Evolutionary conservation across 2,329 filamentous ascomycete genomes (phyloP).

Genomic region (Aspergillus vadensis): DNA sequence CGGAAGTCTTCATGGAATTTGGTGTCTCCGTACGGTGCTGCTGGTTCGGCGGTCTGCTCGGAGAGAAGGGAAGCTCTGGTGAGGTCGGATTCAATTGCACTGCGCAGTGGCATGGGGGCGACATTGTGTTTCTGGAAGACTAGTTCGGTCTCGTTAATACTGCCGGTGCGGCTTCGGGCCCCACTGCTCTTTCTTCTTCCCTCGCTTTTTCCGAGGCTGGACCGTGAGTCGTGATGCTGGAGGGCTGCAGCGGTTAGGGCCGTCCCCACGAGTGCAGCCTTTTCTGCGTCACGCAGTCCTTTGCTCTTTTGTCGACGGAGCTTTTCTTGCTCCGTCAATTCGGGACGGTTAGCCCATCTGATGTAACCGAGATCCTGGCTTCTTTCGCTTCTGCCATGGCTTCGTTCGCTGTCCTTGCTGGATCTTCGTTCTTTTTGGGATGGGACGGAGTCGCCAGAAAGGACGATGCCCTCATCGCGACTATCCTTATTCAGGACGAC

Average conservation of each 20-base stretch:
- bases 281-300: conserved; percentile 57
- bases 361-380: conserved; percentile 49
- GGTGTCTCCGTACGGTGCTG: conserved; percentile 64
- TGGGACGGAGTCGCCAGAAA: conserved; percentile 55
- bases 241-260: conserved; percentile 64
- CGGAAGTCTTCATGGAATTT: conserved; percentile 66
- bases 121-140: conserved; percentile 59
- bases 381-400: conserved; percentile 48
- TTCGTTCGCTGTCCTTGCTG: conserved; percentile 54
- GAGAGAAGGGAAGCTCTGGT: conserved; percentile 87
- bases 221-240: conserved; percentile 65
- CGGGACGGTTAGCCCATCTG: conserved; percentile 50
- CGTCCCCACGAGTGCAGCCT: conserved; percentile 57
- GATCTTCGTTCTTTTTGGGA: conserved; percentile 56
- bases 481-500: conserved; percentile 61
- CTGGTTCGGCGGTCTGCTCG: conserved; percentile 72
- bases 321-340: conserved; percentile 54
- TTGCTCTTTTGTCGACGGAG: conserved; percentile 58
- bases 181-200: conserved; percentile 44
- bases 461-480: conserved; percentile 59
- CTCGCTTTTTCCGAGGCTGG: conserved; percentile 52
- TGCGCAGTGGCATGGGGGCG: conserved; percentile 85
- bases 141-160: conserved; percentile 58
- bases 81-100: conserved; percentile 81
- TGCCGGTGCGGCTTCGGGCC: conserved; percentile 41